Percentiles rank a stretch among this genome's conserved stretches.
These are phyloP conservation scores for Hypoxylon sp. DNA, from an alignment of 2,329 filamentous ascomycete species.

Conservation along the genomic window DNA sequence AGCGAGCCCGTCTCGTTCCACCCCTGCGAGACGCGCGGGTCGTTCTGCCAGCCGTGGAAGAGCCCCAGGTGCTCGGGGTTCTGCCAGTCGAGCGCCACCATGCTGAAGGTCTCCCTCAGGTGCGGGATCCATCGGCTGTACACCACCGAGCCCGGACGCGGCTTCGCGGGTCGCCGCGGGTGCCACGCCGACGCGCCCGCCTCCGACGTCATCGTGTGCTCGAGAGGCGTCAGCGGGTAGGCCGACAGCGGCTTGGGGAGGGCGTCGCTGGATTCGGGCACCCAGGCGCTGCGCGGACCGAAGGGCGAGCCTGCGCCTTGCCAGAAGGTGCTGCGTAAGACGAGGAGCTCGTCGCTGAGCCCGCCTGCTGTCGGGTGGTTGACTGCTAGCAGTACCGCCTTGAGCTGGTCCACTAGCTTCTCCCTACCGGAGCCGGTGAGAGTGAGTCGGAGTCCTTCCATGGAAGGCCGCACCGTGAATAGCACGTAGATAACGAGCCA, in stretches of 20 bases:
- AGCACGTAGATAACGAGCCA: constrained; percentile 64
- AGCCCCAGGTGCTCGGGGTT: constrained; percentile 70
- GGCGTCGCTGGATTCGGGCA: constrained; percentile 48
- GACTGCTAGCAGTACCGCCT: constrained; percentile 58
- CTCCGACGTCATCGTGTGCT: constrained; percentile 55
- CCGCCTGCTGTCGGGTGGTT: constrained; percentile 54
- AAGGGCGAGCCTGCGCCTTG: constrained; percentile 74
- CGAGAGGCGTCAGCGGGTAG: constrained; percentile 59
- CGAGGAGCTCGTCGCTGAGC: constrained; percentile 48
- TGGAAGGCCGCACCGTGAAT: constrained; percentile 58
- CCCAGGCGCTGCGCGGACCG: constrained; percentile 70
- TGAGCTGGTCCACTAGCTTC: constrained; percentile 50
- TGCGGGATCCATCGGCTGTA: constrained; percentile 84
- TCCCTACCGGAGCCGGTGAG: constrained; percentile 52
- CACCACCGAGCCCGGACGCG: constrained; percentile 71
- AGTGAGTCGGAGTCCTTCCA: constrained; percentile 59
- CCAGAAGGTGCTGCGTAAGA: constrained; percentile 70
- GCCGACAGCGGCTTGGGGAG: constrained; percentile 53
- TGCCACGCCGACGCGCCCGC: constrained; percentile 60
- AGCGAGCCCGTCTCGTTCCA: constrained; percentile 83
- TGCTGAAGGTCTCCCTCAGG: constrained; percentile 78
- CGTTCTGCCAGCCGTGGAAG: constrained; percentile 85
- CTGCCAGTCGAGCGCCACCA: constrained; percentile 75
- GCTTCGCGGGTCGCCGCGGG: constrained; percentile 76
- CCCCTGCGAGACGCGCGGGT: constrained; percentile 79